Evolutionary conservation across 768 basidiomycete genomes (phyloP).

Genomic region (Naganishia onofrii): DNA sequence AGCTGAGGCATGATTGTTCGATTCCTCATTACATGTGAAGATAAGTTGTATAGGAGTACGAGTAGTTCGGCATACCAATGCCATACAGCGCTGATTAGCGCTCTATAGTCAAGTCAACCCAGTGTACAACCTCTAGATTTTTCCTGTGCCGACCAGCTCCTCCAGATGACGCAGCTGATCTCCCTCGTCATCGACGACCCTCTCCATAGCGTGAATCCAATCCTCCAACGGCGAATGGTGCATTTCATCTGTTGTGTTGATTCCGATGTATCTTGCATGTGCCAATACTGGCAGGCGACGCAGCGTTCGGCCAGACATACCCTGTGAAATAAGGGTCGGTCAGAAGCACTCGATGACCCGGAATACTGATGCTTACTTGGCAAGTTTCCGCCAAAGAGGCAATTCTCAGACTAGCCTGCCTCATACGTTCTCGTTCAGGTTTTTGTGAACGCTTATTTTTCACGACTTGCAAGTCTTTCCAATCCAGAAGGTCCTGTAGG

Average conservation of each 20-base stretch:
- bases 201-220: slow-evolving; percentile 85
- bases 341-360: slow-evolving; percentile 6
- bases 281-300: slow-evolving; percentile 92
- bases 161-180: slow-evolving; percentile 44
- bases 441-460: slow-evolving; percentile 31
- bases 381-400: slow-evolving; percentile 72
- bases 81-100: too few species aligned
- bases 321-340: slow-evolving; percentile 54
- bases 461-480: slow-evolving; percentile 30
- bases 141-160: slow-evolving; percentile 31
- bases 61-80: too few species aligned
- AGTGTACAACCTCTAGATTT: slow-evolving; percentile 8
- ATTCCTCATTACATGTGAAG: neutral
- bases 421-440: slow-evolving; percentile 58
- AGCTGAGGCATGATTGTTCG: neutral
- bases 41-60: too few species aligned
- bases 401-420: slow-evolving; percentile 61
- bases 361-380: slow-evolving; percentile 62
- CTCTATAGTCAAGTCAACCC: neutral
- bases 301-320: slow-evolving; percentile 88
- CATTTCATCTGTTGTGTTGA: slow-evolving; percentile 42
- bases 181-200: slow-evolving; percentile 60
- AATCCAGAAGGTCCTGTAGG: slow-evolving; percentile 34
- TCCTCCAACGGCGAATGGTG: slow-evolving; percentile 55
- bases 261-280: slow-evolving; percentile 71